Percentiles rank a stretch among this genome's conserved stretches.
phyloP scores from a whole-genome alignment of 83 land plant species.

The Diphasiastrum complanatum region DNA sequence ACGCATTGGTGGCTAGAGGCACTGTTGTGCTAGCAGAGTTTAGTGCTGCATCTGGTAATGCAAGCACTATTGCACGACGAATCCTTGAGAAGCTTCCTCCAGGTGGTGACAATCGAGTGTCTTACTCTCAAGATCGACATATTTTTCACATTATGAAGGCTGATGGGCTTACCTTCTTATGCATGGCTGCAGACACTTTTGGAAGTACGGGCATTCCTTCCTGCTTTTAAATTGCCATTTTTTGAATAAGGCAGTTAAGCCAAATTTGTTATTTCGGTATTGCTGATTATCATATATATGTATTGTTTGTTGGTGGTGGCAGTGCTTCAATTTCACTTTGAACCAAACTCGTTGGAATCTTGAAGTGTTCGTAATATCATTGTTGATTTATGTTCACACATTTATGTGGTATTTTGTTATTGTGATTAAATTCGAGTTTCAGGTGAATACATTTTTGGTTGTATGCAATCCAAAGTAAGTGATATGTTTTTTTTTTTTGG shows the following conservation, averaged over 20 bases:
- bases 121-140: constrained; percentile 92
- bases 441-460: no score
- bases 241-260: no score
- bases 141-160: constrained; percentile 82
- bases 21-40: constrained; percentile 87
- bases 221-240: no score
- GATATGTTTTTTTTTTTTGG: constrained; percentile 1
- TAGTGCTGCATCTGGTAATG: constrained; percentile 83
- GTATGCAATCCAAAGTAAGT: no score
- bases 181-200: constrained; percentile 96
- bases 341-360: not conserved
- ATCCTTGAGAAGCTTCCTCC: constrained; percentile 77
- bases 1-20: constrained; percentile 89
- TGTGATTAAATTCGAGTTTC: no score
- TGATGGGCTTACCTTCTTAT: constrained; percentile 74
- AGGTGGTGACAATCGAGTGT: constrained; percentile 51
- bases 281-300: not conserved
- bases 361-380: no score
- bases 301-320: not conserved
- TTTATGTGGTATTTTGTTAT: no score
- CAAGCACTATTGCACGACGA: constrained; percentile 80
- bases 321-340: not conserved
- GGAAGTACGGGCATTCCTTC: constrained; percentile 66
- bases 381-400: no score
- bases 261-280: no score